Evolutionary conservation across 257 asterid genomes (phyloP).

Genomic region (Petrea volubilis): DNA sequence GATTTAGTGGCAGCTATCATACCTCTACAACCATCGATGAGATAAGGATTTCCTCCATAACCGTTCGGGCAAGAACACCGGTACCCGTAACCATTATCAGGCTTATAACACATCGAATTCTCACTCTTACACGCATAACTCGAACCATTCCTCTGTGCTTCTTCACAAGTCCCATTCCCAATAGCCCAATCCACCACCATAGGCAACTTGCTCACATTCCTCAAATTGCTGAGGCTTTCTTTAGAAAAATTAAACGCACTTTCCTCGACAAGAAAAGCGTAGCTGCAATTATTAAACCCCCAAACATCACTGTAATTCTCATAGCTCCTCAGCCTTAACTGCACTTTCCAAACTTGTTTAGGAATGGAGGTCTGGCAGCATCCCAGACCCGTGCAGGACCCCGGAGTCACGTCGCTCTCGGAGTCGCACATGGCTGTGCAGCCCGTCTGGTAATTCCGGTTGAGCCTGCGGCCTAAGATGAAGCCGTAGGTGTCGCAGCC

Average conservation of each 20-base stretch:
- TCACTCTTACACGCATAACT: slow-evolving; percentile 24
- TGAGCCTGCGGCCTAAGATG: background rate
- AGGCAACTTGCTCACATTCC: slow-evolving; percentile 2
- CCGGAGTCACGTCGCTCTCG: background rate
- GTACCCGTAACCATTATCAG: too few species aligned
- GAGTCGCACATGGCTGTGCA: background rate
- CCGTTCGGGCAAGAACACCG: too few species aligned
- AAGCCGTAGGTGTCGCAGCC: background rate
- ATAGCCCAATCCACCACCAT: slow-evolving; percentile 14
- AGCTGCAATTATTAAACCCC: slow-evolving; percentile 19
- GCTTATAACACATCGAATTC: background rate
- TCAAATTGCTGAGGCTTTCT: background rate
- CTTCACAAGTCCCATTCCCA: slow-evolving; percentile 24
- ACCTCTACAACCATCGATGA: too few species aligned
- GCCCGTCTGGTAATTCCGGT: background rate
- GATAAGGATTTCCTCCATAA: too few species aligned
- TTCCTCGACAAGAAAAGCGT: slow-evolving; percentile 28
- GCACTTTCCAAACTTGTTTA: background rate
- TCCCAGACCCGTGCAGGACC: background rate
- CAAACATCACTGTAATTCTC: fast-evolving
- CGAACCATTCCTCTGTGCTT: background rate
- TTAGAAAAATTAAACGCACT: slow-evolving; percentile 15
- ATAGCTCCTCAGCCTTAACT: background rate
- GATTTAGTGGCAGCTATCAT: too few species aligned
- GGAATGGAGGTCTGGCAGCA: slow-evolving; percentile 19